Base-by-base conservation (phyloP, 371 early-diverging fungal genomes). In the Mortierella sp. region DNA sequence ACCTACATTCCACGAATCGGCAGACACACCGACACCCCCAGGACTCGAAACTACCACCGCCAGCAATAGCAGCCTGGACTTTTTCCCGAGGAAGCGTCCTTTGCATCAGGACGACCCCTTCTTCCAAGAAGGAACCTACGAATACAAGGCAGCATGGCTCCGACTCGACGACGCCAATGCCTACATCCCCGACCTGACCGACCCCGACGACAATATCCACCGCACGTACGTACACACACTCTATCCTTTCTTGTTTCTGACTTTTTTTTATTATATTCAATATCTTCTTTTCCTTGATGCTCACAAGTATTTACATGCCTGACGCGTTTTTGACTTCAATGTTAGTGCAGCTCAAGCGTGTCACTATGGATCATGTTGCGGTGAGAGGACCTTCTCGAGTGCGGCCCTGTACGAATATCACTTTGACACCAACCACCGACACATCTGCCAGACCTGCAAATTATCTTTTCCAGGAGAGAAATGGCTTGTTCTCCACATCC, bases 401-500 rank as follows among this genome's bases (percentile, higher is more conserved):
- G 52, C 85, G 11, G 67, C 77, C 19, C 89, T 90, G 1, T 93
- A 89, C 69, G 90, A 92, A 61, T 66, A 79, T 2, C 93, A 93
- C 68, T 91, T 92, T 71, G 91, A 91, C 68, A 85, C 85, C 43
- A 79, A 78, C 37, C 93, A 93, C 70, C 70, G 87, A 24, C 76
- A 92, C 50, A 86, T 88, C 3, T 93, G 93, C 68, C 75, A 77
- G 4, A 85, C 74, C 13, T 93, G 93, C 64, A 41, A 76, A 39
- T 88, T 87, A 43, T 61, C 86, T 1, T 92, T 93, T 63, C 93
- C 93, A 0, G 86, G 84, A 9, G 70, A 80, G 24, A 84, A 84
- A 13, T 91, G 88, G 87, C 76, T 93, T 5, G 80, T 88, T 8
- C 76, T 92, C 0, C 93, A 93, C 76, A 68, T 91, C 19, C 88